These are phyloP conservation scores for Ajuga chamaepitys DNA, from an alignment of 257 asterid genomes.

Conservation along the genomic window DNA sequence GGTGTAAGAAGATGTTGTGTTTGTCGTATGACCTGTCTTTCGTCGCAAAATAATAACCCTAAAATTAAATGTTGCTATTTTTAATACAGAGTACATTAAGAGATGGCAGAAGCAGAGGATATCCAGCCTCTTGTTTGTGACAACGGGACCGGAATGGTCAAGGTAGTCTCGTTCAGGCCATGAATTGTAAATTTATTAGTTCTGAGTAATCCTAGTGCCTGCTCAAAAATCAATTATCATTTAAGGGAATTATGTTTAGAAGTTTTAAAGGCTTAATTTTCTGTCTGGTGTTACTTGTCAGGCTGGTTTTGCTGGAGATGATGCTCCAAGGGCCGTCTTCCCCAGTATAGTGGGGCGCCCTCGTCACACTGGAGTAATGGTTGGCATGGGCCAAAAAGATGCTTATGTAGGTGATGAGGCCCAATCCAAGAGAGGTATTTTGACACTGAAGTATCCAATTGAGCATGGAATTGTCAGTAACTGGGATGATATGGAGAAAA, in stretches of 20 bases:
- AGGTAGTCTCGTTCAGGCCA: slow-evolving; percentile 22
- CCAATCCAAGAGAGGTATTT: slow-evolving; percentile 79
- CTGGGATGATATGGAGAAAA: slow-evolving; percentile 94
- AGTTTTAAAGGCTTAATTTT: background rate
- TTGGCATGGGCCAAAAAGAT: slow-evolving; percentile 88
- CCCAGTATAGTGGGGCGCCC: slow-evolving; percentile 63
- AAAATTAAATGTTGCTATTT: background rate
- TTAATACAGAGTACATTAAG: slow-evolving; percentile 23
- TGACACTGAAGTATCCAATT: slow-evolving; percentile 76
- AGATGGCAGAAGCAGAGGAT: slow-evolving; percentile 57
- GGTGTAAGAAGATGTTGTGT: background rate
- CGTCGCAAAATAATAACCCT: background rate
- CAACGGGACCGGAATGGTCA: slow-evolving; percentile 66
- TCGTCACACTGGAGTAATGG: slow-evolving; percentile 71
- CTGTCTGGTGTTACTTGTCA: slow-evolving; percentile 15
- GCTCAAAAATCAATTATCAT: background rate
- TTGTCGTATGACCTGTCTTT: background rate
- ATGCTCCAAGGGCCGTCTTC: slow-evolving; percentile 63
- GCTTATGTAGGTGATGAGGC: slow-evolving; percentile 89
- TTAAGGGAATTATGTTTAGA: background rate
- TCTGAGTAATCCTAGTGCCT: background rate
- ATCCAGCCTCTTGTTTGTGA: slow-evolving; percentile 60
- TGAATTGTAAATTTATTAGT: background rate
- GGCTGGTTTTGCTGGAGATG: slow-evolving; percentile 72
- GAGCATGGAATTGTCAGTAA: slow-evolving; percentile 90